Evolutionary conservation across 768 basidiomycete species (phyloP).

Genomic region (Tulasnella sp.): DNA sequence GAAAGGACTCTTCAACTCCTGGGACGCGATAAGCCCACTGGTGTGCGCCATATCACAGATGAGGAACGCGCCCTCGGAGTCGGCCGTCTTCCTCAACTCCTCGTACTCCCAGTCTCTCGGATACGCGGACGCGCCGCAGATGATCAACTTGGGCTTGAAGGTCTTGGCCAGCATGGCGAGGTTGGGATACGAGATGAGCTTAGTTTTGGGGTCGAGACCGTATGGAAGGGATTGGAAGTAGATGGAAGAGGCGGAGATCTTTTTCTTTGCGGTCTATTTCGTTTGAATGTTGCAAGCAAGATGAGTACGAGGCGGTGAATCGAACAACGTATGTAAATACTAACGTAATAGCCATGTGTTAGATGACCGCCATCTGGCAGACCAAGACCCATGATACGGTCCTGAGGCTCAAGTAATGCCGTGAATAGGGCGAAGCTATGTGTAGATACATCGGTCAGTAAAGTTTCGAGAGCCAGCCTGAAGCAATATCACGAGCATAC

Average conservation of each 20-base stretch:
- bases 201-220: constrained; percentile 64
- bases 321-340: constrained; percentile 33
- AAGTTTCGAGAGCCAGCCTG: too few relatives aligned
- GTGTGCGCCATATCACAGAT: constrained; percentile 98
- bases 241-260: constrained; percentile 99
- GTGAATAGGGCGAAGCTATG: constrained; percentile 90
- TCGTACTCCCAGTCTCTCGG: constrained; percentile 97
- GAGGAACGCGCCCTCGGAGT: constrained; percentile 82
- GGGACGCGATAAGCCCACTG: constrained; percentile 86
- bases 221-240: constrained; percentile 99
- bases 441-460: background rate
- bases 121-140: constrained; percentile 98
- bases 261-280: constrained; percentile 87
- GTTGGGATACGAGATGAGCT: constrained; percentile 78
- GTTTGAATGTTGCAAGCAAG: background rate
- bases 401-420: constrained; percentile 90
- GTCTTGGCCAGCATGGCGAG: constrained; percentile 79
- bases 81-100: constrained; percentile 64
- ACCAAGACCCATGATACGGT: constrained; percentile 97
- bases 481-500: background rate
- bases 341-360: constrained; percentile 84
- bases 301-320: background rate
- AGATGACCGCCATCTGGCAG: constrained; percentile 96
- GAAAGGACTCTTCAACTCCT: constrained; percentile 84
- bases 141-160: constrained; percentile 90